A percentile compares a stretch with the other conserved stretches of the same genome.
Evolutionary conservation across 164 flowering plant genomes (phyloP).

Genomic region (Tetrastigma voinierianum): DNA sequence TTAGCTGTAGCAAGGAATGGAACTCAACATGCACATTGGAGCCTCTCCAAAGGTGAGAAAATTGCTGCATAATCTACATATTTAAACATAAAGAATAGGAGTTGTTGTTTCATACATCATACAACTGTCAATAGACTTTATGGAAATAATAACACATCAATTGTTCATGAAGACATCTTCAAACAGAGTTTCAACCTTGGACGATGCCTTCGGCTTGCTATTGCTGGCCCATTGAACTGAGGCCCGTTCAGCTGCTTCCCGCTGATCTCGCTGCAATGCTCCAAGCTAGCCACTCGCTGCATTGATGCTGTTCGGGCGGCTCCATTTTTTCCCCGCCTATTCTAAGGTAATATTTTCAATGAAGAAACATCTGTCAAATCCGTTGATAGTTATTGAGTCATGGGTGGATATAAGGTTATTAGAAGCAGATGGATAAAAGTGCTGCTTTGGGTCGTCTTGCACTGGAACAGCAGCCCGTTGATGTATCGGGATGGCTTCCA

Average conservation of each 20-base stretch:
- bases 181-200: no score
- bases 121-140: background rate
- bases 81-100: constrained; percentile 9
- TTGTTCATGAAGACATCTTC: background rate
- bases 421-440: constrained; percentile 41
- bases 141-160: background rate
- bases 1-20: constrained; percentile 1
- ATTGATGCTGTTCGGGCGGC: constrained; percentile 63
- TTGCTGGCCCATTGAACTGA: constrained; percentile 33
- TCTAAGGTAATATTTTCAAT: constrained; percentile 21
- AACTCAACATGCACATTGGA: no score
- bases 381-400: constrained; percentile 36
- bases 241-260: constrained; percentile 40
- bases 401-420: constrained; percentile 21
- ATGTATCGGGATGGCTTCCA: constrained; percentile 60
- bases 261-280: constrained; percentile 81
- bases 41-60: background rate
- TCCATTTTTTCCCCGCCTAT: constrained; percentile 46
- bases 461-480: constrained; percentile 72
- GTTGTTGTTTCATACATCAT: constrained; percentile 3
- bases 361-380: constrained; percentile 40
- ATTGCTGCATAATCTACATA: background rate
- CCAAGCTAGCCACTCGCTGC: constrained; percentile 94
- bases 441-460: constrained; percentile 54
- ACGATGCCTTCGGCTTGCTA: background rate